Conservation (phyloP, 2,329 filamentous ascomycete genomes). For the Colletotrichum siamense region DNA sequence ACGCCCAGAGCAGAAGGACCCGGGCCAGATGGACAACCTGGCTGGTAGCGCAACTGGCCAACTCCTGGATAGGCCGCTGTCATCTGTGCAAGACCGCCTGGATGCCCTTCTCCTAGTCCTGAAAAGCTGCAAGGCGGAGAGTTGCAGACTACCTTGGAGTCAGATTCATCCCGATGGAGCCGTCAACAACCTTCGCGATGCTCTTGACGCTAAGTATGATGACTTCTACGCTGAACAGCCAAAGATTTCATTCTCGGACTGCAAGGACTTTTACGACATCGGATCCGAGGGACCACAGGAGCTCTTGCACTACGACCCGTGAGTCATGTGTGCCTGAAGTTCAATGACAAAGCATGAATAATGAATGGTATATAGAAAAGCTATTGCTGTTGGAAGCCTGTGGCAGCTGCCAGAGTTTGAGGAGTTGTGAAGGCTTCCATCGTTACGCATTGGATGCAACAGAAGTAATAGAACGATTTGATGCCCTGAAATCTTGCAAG, state of each 20-base stretch:
- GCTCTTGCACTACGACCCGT: conserved; percentile 6
- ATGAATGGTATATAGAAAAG: not conserved
- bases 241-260: conserved; percentile 57
- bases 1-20: conserved; percentile 47
- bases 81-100: conserved; percentile 53
- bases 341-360: not conserved
- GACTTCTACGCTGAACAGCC: conserved; percentile 55
- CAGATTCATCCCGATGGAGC: conserved; percentile 58
- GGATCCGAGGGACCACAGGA: conserved; percentile 59
- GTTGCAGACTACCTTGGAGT: conserved; percentile 62
- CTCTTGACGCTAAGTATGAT: conserved; percentile 53
- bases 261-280: conserved; percentile 61
- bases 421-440: not conserved
- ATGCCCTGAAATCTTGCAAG: not conserved
- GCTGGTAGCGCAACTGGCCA: not conserved
- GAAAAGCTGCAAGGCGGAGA: conserved; percentile 62
- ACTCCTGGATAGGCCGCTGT: conserved; percentile 37
- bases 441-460: not conserved
- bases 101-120: conserved; percentile 65
- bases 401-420: not conserved
- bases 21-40: conserved; percentile 56
- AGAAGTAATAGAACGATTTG: not conserved
- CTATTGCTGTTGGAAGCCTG: not conserved
- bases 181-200: conserved; percentile 57
- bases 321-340: not conserved